Evolutionary conservation across 2,329 filamentous ascomycete genomes (phyloP).

Genomic region (Ophiostoma piceae): DNA sequence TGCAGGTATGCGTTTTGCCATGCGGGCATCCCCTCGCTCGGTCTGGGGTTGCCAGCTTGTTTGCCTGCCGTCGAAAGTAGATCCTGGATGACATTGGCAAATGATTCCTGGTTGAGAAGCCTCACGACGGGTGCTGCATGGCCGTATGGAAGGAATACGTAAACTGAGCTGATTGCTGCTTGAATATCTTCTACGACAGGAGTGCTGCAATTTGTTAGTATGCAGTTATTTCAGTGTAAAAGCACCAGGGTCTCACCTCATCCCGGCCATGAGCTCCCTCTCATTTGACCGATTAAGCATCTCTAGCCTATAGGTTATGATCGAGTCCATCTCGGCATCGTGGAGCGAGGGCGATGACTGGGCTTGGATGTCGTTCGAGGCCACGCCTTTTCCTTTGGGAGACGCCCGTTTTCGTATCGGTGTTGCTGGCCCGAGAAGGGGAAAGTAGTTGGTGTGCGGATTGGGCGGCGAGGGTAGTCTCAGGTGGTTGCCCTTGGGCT

Average conservation of each 20-base stretch:
- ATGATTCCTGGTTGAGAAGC: slow-evolving; percentile 20
- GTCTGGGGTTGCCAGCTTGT: neutral
- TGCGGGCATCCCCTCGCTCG: neutral
- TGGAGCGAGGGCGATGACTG: neutral
- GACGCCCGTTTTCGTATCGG: neutral
- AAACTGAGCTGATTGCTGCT: neutral
- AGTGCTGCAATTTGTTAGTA: neutral
- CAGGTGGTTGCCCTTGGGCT: neutral
- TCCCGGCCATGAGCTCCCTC: neutral
- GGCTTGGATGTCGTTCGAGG: neutral
- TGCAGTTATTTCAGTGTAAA: neutral
- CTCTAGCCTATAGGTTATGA: neutral
- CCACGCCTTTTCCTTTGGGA: neutral
- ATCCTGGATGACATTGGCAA: slow-evolving; percentile 12
- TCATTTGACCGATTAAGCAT: neutral
- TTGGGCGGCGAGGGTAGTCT: slow-evolving; percentile 18
- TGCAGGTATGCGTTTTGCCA: neutral
- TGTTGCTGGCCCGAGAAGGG: slow-evolving; percentile 18
- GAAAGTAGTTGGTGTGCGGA: slow-evolving; percentile 19
- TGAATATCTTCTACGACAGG: neutral
- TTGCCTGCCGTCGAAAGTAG: neutral
- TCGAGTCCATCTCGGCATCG: neutral
- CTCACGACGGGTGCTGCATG: slow-evolving; percentile 13
- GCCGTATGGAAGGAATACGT: slow-evolving; percentile 17
- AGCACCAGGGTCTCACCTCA: neutral